These are phyloP conservation scores for Cladosporium sp. DNA, from an alignment of 2,329 filamentous ascomycete genomes.

Conservation along the genomic window DNA sequence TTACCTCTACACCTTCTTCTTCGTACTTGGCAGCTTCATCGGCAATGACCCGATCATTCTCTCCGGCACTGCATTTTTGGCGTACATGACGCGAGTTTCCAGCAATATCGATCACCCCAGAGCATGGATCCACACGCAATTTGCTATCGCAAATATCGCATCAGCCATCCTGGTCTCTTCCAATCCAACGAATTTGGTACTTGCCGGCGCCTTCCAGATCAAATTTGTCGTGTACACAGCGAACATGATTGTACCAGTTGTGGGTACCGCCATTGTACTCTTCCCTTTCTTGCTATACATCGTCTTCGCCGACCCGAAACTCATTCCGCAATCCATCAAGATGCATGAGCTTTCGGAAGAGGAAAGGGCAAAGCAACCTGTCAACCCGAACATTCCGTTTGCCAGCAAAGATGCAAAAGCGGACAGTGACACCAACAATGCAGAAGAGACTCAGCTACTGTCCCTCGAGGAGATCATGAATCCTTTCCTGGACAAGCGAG, in stretches of 20 bases:
- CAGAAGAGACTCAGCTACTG: conserved; percentile 57
- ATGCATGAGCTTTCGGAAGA: conserved; percentile 68
- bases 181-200: conserved; percentile 74
- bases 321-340: conserved; percentile 67
- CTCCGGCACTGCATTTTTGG: conserved; percentile 72
- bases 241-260: conserved; percentile 74
- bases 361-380: conserved; percentile 56
- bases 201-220: conserved; percentile 71
- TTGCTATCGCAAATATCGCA: conserved; percentile 71
- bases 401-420: conserved; percentile 56
- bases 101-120: conserved; percentile 70
- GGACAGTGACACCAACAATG: conserved; percentile 48
- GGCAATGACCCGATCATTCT: conserved; percentile 77
- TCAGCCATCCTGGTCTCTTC: conserved; percentile 77
- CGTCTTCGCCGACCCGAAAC: conserved; percentile 63
- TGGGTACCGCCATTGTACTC: conserved; percentile 66
- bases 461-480: conserved; percentile 75
- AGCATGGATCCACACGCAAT: conserved; percentile 74
- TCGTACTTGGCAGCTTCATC: conserved; percentile 65
- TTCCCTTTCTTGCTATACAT: conserved; percentile 72
- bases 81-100: conserved; percentile 75
- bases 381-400: conserved; percentile 73
- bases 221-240: conserved; percentile 73
- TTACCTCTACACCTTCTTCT: conserved; percentile 74
- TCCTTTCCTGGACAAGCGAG: conserved; percentile 68